Base-by-base conservation (phyloP, 192 early-diverging fungal species). In the Backusella sp. region DNA sequence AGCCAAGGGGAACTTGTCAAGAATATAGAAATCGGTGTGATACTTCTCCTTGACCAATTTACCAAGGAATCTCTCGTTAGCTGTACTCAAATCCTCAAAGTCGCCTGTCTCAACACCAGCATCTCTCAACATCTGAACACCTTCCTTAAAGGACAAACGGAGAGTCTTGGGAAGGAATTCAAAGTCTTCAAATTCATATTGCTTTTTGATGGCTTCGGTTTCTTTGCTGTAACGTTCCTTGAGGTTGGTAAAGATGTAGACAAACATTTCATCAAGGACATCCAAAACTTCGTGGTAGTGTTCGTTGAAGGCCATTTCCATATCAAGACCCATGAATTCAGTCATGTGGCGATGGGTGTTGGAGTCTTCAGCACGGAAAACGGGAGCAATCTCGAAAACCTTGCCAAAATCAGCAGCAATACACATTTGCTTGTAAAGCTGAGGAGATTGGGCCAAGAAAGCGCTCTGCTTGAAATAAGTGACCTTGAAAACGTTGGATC, bases 361-460 rank as follows among this genome's bases (percentile, higher is more conserved):
- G 32, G 96, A 95, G 89, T 98, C 90, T 81, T 99, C 98, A 59
- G 98, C 98, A 80, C 98, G 96, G 93, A 99, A 99, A 56, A 99
- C 98, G 7, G 82, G 94, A 8, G 86, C 96, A 79, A 99, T 96
- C 84, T 99, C 98, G 80, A 94, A 99, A n/a, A 99, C 98, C 35
- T 95, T 90, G 77, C 95, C 97, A 82, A 98, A 97, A 83, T 99
- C 98, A 67, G 96, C 91, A 75, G 92, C 94, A 82, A 99, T 96
- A 81, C 93, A 94, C 95, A 97, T 97, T 84, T 99, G 98, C 91
- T 99, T 99, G 89, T 97, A 97, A 69, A 99, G 90, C 86, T 99
- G 98, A 70, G 98, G 98, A 21, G 96, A 98, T 81, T 99, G 98
- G 32, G 98, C 96, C 52, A 99, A 87, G 85, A 87, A 99, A 3